phyloP scores from a whole-genome alignment of 139 green algal genomes.

The Micractinium sp. region DNA sequence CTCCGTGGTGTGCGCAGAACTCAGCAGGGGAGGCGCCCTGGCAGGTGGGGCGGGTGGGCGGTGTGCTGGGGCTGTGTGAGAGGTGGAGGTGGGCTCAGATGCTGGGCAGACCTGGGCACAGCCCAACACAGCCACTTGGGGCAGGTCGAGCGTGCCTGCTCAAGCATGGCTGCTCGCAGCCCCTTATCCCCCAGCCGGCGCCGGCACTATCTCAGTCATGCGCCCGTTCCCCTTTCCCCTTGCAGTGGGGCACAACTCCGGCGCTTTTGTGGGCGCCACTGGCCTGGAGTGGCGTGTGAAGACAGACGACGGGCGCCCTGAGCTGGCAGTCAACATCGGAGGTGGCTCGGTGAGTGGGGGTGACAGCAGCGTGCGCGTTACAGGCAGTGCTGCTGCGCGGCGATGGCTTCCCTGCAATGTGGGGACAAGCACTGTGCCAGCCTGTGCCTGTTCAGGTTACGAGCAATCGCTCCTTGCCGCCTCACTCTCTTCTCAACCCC shows the following conservation, averaged over 20 bases:
- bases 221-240: neutral
- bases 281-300: constrained; percentile 14
- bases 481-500: neutral
- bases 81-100: too few species aligned
- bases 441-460: too few species aligned
- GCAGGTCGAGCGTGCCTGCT: too few species aligned
- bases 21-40: neutral
- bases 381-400: neutral
- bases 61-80: neutral
- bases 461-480: too few species aligned
- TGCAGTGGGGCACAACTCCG: neutral
- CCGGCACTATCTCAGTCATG: neutral
- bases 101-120: too few species aligned
- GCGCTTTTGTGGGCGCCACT: neutral
- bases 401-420: neutral
- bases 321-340: neutral
- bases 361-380: too few species aligned
- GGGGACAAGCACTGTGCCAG: neutral
- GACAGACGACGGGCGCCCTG: neutral
- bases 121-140: too few species aligned
- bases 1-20: neutral
- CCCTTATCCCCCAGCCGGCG: too few species aligned
- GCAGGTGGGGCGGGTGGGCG: neutral
- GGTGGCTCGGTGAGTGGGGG: neutral
- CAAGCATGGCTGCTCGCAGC: too few species aligned